Conservation (phyloP, 768 basidiomycete genomes). For the Naematelia encephala region DNA sequence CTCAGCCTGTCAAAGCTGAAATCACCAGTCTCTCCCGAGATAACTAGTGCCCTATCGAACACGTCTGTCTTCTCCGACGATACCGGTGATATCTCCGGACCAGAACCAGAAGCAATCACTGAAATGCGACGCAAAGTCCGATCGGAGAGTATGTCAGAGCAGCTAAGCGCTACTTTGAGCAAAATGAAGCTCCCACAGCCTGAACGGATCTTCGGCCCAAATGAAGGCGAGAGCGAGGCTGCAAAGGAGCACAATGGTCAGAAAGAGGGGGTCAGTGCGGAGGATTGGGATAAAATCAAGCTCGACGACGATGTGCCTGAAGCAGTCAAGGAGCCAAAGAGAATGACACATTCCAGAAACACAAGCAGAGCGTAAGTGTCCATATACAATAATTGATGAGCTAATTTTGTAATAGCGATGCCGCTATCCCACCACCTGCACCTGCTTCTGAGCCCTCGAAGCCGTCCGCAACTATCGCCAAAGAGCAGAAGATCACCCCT, state of each 20-base stretch:
- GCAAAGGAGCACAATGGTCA: slow-evolving; percentile 17
- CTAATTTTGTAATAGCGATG: slow-evolving; percentile 8
- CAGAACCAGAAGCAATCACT: slow-evolving; percentile 48
- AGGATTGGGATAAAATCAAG: slow-evolving; percentile 50
- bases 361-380: slow-evolving; percentile 38
- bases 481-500: slow-evolving; percentile 82
- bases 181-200: slow-evolving; percentile 50
- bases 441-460: not conserved
- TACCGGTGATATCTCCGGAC: slow-evolving; percentile 41
- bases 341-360: slow-evolving; percentile 45
- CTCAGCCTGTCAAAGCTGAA: slow-evolving; percentile 18
- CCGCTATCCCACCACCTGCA: slow-evolving; percentile 5
- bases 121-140: slow-evolving; percentile 29
- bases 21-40: not conserved
- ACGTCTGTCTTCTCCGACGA: slow-evolving; percentile 14
- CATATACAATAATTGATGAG: not conserved
- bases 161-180: slow-evolving; percentile 35
- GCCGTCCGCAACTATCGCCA: slow-evolving; percentile 15
- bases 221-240: slow-evolving; percentile 29
- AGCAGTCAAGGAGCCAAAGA: slow-evolving; percentile 44
- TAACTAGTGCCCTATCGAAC: slow-evolving; percentile 8
- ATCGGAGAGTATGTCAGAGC: slow-evolving; percentile 45
- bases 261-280: slow-evolving; percentile 40
- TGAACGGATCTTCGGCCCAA: slow-evolving; percentile 46
- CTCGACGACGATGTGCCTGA: slow-evolving; percentile 48